Base-by-base conservation (phyloP, 805 yeast genomes). In the Sungouiozyma intestinalis region DNA sequence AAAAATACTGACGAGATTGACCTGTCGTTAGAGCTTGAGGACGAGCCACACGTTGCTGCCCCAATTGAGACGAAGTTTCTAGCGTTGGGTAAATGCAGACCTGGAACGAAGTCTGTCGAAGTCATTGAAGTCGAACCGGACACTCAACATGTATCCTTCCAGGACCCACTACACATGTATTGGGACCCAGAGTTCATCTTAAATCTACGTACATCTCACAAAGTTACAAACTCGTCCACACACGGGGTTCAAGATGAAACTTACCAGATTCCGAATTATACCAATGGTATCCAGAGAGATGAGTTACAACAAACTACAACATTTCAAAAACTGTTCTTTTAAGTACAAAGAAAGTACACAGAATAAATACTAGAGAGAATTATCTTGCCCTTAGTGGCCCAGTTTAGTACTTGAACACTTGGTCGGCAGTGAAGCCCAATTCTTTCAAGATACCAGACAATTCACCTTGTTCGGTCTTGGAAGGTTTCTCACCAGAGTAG, bases 381-480 rank as follows among this genome's bases (percentile, higher is more conserved):
- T 38, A n/a, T 16, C n/a, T 18, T 2, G 38, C 20, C 16, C 38
- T 9, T 14, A 19, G n/a, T n/a, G 27, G 15, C 4, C 33, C 2
- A n/a, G 4, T n/a, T 59, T 76, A 88, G 61, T 85, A 88, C 70
- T 92, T 92, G 71, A 76, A 90, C 42, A 92, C 97, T 57, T 84
- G 79, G 45, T 82, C 86, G 68, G 83, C 81, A 64, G 76, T 68
- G 78, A 73, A 88, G 41, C 97, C 97, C 51, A 92, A 74, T 37
- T 90, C 97, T 55, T 77, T 77, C 61, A 92, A 77, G 40, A 80
- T 77, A 59, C 98, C 98, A 21, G 80, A 70, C 44, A 92, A 75
- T 67, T 85, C 95, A 67, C 98, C 98, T 73, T 92, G 98, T 61
- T 88, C 97, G 42, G 79, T 55, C 53, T 95, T 94, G 40, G 92